Evolutionary conservation across 352 stramenopile genomes (phyloP), one percentile per base, ranked within the genome.

Genomic region (Pelagophyceae sp.): DNA sequence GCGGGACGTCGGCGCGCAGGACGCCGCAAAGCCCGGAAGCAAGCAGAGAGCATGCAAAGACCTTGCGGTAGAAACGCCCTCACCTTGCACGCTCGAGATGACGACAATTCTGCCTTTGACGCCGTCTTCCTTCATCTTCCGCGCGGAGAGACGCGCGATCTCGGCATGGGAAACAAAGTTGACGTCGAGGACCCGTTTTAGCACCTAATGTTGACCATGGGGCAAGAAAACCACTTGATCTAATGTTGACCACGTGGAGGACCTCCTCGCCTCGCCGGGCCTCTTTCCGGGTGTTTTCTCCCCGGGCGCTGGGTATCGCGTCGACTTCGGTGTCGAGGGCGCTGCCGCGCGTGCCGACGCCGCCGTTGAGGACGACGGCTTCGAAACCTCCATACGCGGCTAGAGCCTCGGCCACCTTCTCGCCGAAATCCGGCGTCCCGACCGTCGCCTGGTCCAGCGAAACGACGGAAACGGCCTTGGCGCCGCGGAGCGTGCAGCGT

Each of bases 81-180:
- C n/a, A n/a, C n/a, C 79, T 35, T 80, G 76, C 25, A 80, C 79
- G 31, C 38, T 76, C n/a, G 31, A 70, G 0, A 81, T 51, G 11
- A 82, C 79, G 20, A 82, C 77, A 50, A 82, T 32, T 0, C 67
- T 33, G 35, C 67, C 67, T 17, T 51, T 29, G 31, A n/a, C 35
- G 20, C 72, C 23, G 45, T 76, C 63, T 5, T 50, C 67, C 2
- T 63, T 25, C 2, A 80, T 70, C 35, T 51, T 5, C 67, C 35
- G 58, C 63, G 79, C 50, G 35, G 71, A 51, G 5, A 27, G 37
- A 37, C 74, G 65, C 25, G 72, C 65, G 25, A 81, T 3, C 27
- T 69, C 74, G 2, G 76, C 35, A 20, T 58, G 6, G 51, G 20
- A 31, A 23, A 79, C 63, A 67, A 81, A 81, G 78, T 81, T 81